These are phyloP conservation scores for Tympanopsis confertula DNA, from an alignment of 2,329 filamentous ascomycete genomes.

Conservation along the genomic window DNA sequence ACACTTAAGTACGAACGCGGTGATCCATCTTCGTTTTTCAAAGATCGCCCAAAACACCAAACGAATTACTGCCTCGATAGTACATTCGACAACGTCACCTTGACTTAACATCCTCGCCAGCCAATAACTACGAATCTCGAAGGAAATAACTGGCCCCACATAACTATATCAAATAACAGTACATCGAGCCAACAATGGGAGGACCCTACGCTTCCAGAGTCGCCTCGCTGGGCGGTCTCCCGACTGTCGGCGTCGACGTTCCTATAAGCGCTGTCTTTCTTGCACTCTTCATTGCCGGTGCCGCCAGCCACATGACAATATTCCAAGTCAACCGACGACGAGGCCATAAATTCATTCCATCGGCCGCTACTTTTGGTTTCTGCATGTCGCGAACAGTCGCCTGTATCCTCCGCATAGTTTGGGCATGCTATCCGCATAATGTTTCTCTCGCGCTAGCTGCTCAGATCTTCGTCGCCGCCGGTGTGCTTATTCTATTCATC, in stretches of 20 bases:
- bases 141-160: too few relatives aligned
- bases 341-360: constrained; percentile 48
- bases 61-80: too few relatives aligned
- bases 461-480: constrained; percentile 60
- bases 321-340: constrained; percentile 36
- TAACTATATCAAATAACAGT: too few relatives aligned
- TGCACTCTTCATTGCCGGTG: constrained; percentile 39
- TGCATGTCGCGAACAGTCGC: constrained; percentile 41
- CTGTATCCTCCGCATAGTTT: constrained; percentile 38
- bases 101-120: too few relatives aligned
- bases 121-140: too few relatives aligned
- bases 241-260: constrained; percentile 45
- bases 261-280: constrained; percentile 55
- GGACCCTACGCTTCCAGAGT: constrained; percentile 27
- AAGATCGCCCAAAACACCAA: too few relatives aligned
- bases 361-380: constrained; percentile 44
- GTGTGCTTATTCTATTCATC: constrained; percentile 64
- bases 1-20: too few relatives aligned
- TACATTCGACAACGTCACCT: too few relatives aligned
- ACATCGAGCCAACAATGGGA: constrained; percentile 6
- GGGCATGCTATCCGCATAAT: constrained; percentile 29
- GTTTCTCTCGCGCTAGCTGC: constrained; percentile 41
- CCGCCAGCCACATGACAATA: constrained; percentile 44
- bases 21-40: too few relatives aligned
- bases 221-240: constrained; percentile 44